Evolutionary conservation across 2,329 filamentous ascomycete species (phyloP), one percentile per base, ranked within the genome.

Genomic region (Colletotrichum higginsianum): DNA sequence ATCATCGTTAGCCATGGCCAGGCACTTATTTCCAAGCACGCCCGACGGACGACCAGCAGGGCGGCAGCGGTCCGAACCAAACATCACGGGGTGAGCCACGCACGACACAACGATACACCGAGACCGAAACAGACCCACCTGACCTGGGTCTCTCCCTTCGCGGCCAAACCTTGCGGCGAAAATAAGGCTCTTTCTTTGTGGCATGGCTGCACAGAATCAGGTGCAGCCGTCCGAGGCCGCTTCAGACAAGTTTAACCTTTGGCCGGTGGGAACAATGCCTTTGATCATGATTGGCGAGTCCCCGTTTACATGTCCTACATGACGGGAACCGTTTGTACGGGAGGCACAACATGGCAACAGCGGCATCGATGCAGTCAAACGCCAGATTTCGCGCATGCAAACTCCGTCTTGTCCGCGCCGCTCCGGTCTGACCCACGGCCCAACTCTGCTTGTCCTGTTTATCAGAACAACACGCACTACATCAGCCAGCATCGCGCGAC

Each of bases 341-440:
- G 74, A 71, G 64, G 65, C 71, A 76, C 76, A 67, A 58, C 75
- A 70, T 74, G 65, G 66, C 73, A 65, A 57, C 64, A 68, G 72
- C 68, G 63, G 66, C 69, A 73, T 75, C 75, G 74, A 77, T 73
- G 75, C 74, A 74, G 75, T 75, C 73, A 72, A 68, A 76, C 74
- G 66, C 69, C 61, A 77, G 76, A 76, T 77, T 75, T 73, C 67
- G 65, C 74, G 76, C 74, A 75, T 73, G 63, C 61, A 65, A 72
- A 71, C 49, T 61, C 56, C 58, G 58, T 58, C 58, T 68, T 40
- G 58, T 58, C 64, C 57, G 23, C 23, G 42, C 65, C 60, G 35
- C 56, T 62, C 64, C 44, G 47, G 61, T 63, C 60, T 66, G 49
- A 26, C 61, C 61, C n/a, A 57, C 66, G 21, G 18, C 58, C 46